Evolutionary conservation across 2,329 filamentous ascomycete genomes (phyloP), one percentile per base, ranked within the genome.

Genomic region (Fusarium piperis): DNA sequence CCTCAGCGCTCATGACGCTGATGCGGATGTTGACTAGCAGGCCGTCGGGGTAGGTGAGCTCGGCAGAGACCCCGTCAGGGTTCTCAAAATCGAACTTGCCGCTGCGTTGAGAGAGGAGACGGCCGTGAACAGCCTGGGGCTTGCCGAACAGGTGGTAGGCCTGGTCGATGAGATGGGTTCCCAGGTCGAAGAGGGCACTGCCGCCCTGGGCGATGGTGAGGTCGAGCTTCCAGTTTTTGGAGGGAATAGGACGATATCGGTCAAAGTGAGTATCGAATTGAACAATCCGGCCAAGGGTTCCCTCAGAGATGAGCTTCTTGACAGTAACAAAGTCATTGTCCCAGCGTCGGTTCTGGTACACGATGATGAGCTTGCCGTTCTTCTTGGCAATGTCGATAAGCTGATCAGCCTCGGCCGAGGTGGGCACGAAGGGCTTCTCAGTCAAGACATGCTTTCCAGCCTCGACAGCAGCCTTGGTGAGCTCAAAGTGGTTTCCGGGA

Each of bases 201-300:
- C 91, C 90, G 12, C 90, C 93, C 16, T 90, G 85, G 18, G 82
- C 79, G 76, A 91, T 87, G 32, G 85, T 81, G 60, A 92, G 84
- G 15, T 79, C 79, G 39, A 86, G 88, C 84, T 94, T 94, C 93
- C 93, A 95, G 56, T 83, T 85, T 63, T 84, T 78, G 26, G 90
- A 88, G 39, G 86, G 83, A 32, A 85, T 84, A 15, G 91, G 85
- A 18, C 90, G 88, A 82, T 92, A 91, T 18, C 93, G 89, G 80
- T 95, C 93, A 77, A 95, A 95, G 82, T 95, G 93, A 23, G 91
- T 92, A 80, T 94, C 89, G 77, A 92, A 93, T 81, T 95, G 93
- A 60, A 92, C 87, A 39, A 95, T 82, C n/a, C 92, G 87, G 60
- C 93, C 93, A 5, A 95, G 84, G 0, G 83, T 83, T 38, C 86